Evolutionary conservation across 129 eudicot species (phyloP).

Genomic region (Centaurea solstitialis): DNA sequence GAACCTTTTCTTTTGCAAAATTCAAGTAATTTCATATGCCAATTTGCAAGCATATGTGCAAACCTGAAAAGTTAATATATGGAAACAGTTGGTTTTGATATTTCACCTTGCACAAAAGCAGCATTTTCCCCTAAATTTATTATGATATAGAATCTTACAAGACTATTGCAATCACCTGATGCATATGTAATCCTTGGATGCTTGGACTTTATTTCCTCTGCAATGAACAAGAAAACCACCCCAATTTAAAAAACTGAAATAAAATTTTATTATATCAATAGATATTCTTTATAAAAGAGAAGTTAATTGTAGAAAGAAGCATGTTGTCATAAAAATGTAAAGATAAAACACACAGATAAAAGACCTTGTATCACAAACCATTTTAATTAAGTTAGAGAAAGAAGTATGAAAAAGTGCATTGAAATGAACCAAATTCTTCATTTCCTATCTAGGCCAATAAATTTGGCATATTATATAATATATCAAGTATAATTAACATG

Average conservation of each 20-base stretch:
- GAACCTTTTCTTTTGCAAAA: not conserved
- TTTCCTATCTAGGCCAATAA: not conserved
- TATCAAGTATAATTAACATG: not conserved
- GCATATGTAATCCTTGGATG: conserved; percentile 74
- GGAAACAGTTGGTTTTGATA: not conserved
- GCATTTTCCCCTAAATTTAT: not conserved
- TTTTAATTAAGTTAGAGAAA: not conserved
- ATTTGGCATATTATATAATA: not conserved
- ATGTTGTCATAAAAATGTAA: not conserved
- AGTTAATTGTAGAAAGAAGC: not conserved
- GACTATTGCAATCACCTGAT: conserved; percentile 53
- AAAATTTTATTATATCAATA: not conserved
- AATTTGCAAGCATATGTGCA: not conserved
- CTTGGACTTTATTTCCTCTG: conserved; percentile 72
- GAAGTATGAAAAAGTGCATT: not conserved
- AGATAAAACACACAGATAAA: not conserved
- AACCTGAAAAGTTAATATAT: not conserved
- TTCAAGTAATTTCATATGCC: not conserved
- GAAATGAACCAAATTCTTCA: not conserved
- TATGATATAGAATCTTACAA: not conserved
- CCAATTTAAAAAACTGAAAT: not conserved
- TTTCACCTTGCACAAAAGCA: not conserved
- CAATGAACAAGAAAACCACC: conserved; percentile 20
- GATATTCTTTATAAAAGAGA: not conserved
- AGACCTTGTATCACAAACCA: not conserved